Evolutionary conservation across 2,329 filamentous ascomycete genomes (phyloP).

Genomic region (Calonectria pteridis): DNA sequence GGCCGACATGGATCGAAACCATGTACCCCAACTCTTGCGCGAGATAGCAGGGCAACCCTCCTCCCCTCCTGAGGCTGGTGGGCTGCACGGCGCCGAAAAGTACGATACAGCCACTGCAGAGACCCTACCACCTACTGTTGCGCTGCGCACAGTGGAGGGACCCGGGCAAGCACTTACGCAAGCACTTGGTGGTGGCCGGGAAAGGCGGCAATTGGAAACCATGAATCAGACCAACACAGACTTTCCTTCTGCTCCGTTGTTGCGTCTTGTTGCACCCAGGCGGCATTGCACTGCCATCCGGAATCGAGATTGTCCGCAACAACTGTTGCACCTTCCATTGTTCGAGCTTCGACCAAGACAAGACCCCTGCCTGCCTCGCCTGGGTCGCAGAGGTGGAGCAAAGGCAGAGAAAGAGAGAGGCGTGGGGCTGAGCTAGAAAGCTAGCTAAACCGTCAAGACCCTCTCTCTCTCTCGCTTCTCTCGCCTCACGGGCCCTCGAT

Average conservation of each 20-base stretch:
- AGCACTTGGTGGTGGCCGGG: not conserved
- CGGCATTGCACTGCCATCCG: not conserved
- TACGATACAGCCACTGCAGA: constrained; percentile 17
- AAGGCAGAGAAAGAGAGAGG: not conserved
- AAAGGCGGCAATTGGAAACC: not conserved
- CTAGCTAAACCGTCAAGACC: not conserved
- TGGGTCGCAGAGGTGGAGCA: not conserved
- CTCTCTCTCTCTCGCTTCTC: not conserved
- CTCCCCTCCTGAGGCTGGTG: constrained; percentile 8
- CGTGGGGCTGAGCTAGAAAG: constrained; percentile 8
- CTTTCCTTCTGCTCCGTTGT: not conserved
- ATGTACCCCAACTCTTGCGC: constrained; percentile 22
- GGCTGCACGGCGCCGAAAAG: not conserved
- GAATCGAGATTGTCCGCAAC: constrained; percentile 8
- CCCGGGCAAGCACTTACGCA: not conserved
- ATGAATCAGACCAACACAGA: not conserved
- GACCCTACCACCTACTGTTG: not conserved
- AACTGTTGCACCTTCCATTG: not conserved
- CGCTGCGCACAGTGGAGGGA: not conserved
- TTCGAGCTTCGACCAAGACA: not conserved
- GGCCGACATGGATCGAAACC: constrained; percentile 12
- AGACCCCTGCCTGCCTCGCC: not conserved
- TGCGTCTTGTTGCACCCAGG: not conserved
- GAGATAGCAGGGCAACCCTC: not conserved
- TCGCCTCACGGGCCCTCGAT: not conserved